A percentile compares a stretch with the other conserved stretches of the same genome.
Evolutionary conservation across 257 asterid genomes (phyloP).

Genomic region (Przewalskia tangutica): DNA sequence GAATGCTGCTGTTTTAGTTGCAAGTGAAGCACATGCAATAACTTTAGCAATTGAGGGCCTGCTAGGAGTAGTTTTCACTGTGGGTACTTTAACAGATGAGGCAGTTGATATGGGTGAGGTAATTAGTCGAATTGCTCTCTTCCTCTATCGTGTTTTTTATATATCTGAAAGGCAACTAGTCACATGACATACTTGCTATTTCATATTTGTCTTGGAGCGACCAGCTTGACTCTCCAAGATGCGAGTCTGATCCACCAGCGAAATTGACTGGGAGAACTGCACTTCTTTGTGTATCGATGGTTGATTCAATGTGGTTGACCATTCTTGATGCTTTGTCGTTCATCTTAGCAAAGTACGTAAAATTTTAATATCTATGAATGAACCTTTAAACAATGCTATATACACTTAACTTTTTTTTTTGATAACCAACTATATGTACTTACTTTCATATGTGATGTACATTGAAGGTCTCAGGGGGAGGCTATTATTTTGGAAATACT

Average conservation of each 20-base stretch:
- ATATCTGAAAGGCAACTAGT: neutral
- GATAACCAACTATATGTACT: neutral
- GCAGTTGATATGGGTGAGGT: constrained; percentile 97
- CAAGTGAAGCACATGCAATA: constrained; percentile 98
- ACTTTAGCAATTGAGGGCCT: constrained; percentile 96
- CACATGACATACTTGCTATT: constrained; percentile 8
- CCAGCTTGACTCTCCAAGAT: constrained; percentile 91
- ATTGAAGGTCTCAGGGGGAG: constrained; percentile 91
- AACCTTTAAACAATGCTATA: neutral
- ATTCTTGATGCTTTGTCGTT: constrained; percentile 91
- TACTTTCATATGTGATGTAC: neutral
- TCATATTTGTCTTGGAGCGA: constrained; percentile 29
- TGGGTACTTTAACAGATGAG: constrained; percentile 97
- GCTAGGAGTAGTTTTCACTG: constrained; percentile 85
- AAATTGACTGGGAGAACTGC: constrained; percentile 64
- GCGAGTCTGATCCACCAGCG: constrained; percentile 58
- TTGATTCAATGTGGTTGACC: constrained; percentile 87
- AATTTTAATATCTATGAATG: constrained; percentile 14
- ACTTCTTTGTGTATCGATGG: constrained; percentile 70
- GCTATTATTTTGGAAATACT: constrained; percentile 94
- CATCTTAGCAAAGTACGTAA: constrained; percentile 69
- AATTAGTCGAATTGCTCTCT: constrained; percentile 11
- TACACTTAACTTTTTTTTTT: too few relatives aligned
- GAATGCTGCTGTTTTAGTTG: constrained; percentile 89
- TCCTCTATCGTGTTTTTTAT: neutral